phyloP scores from a whole-genome alignment of 2,329 filamentous ascomycete genomes.

The Elsinoe batatas region DNA sequence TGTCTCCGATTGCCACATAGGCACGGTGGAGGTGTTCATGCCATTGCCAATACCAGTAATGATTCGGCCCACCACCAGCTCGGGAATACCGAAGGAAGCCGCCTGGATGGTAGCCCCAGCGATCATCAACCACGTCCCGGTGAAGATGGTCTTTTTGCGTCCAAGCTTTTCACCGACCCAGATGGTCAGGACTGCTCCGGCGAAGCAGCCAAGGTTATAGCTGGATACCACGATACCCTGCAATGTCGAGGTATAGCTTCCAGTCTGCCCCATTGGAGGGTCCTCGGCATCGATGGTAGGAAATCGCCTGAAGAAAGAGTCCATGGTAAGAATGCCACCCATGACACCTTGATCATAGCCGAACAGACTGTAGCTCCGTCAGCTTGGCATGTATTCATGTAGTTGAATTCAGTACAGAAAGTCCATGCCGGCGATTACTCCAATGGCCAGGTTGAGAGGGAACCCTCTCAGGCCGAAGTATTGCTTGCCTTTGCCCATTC shows the following conservation, averaged over 20 bases:
- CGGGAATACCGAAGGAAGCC: slow-evolving; percentile 33
- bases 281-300: slow-evolving; percentile 29
- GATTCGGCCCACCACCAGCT: slow-evolving; percentile 43
- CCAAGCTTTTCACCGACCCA: slow-evolving; percentile 42
- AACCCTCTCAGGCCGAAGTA: slow-evolving; percentile 35
- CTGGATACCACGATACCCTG: slow-evolving; percentile 34
- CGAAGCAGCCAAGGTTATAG: slow-evolving; percentile 42
- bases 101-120: slow-evolving; percentile 41
- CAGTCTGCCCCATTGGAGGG: slow-evolving; percentile 11
- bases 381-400: background rate
- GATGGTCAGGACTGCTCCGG: slow-evolving; percentile 39
- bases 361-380: slow-evolving; percentile 22
- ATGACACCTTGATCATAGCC: slow-evolving; percentile 36
- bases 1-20: slow-evolving; percentile 44
- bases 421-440: slow-evolving; percentile 35
- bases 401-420: slow-evolving; percentile 16
- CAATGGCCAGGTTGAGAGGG: slow-evolving; percentile 34
- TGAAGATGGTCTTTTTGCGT: slow-evolving; percentile 40
- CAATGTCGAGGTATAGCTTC: slow-evolving; percentile 18
- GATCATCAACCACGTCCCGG: slow-evolving; percentile 40
- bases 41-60: slow-evolving; percentile 45
- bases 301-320: slow-evolving; percentile 33
- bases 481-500: slow-evolving; percentile 13
- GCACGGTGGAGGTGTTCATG: slow-evolving; percentile 44
- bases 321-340: slow-evolving; percentile 35